Evolutionary conservation across 2,329 filamentous ascomycete genomes (phyloP).

Genomic region (Nemania sp.): DNA sequence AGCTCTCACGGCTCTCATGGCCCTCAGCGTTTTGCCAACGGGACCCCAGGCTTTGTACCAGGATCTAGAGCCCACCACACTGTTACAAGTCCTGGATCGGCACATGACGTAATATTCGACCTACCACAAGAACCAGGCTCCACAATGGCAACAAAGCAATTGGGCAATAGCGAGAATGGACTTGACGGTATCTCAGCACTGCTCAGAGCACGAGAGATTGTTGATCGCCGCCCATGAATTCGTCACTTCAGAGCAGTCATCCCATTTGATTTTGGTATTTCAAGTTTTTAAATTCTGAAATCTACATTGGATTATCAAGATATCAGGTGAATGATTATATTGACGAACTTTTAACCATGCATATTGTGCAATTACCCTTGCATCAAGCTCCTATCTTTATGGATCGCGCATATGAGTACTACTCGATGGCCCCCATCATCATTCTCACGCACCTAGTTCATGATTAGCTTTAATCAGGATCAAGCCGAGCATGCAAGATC

Average conservation of each 20-base stretch:
- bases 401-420: background rate
- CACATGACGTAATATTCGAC: constrained; percentile 12
- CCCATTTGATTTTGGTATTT: background rate
- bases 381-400: too few relatives aligned
- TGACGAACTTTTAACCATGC: background rate
- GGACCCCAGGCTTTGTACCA: constrained; percentile 22
- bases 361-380: background rate
- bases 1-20: constrained; percentile 17
- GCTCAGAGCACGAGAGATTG: constrained; percentile 61
- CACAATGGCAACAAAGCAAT: constrained; percentile 17
- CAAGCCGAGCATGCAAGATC: background rate
- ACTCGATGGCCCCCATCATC: background rate
- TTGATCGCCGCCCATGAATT: constrained; percentile 47
- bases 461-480: background rate
- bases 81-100: constrained; percentile 2
- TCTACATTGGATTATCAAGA: background rate
- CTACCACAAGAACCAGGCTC: constrained; percentile 21
- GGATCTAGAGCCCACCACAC: constrained; percentile 20
- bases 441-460: background rate
- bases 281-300: background rate
- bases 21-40: constrained; percentile 22
- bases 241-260: background rate
- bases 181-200: constrained; percentile 64
- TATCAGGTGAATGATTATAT: background rate
- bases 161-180: constrained; percentile 31